These are phyloP conservation scores for Candida manassasensis DNA, from an alignment of 805 yeast species.

Conservation along the genomic window DNA sequence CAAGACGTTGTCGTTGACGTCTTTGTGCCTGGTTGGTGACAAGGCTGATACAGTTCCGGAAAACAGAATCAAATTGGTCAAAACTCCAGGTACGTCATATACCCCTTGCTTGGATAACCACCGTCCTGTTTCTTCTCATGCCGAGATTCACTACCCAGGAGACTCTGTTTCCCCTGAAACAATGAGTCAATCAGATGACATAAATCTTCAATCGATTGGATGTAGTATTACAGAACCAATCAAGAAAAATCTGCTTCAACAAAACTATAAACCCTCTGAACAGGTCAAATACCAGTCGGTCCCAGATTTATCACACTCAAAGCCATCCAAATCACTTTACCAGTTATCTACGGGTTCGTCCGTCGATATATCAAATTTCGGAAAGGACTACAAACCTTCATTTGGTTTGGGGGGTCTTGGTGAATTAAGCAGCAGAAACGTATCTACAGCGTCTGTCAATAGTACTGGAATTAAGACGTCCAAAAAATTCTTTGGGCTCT, in stretches of 20 bases:
- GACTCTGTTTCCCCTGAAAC: slow-evolving; percentile 2
- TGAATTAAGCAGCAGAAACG: neutral
- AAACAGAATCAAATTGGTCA: slow-evolving; percentile 9
- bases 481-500: slow-evolving; percentile 30
- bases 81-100: slow-evolving; percentile 6
- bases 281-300: slow-evolving; percentile 8
- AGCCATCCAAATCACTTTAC: slow-evolving; percentile 9
- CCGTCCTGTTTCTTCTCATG: slow-evolving; percentile 20
- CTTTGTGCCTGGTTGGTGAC: slow-evolving; percentile 3
- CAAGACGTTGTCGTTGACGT: slow-evolving; percentile 9
- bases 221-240: neutral
- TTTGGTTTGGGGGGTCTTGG: slow-evolving; percentile 13
- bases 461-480: slow-evolving; percentile 7
- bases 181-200: neutral
- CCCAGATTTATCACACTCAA: slow-evolving; percentile 12
- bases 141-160: slow-evolving; percentile 10
- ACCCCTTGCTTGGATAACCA: slow-evolving; percentile 7
- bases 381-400: slow-evolving; percentile 34
- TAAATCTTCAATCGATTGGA: neutral
- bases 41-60: neutral
- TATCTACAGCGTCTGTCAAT: slow-evolving; percentile 2
- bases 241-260: neutral
- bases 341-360: slow-evolving; percentile 29
- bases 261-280: slow-evolving; percentile 2
- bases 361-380: slow-evolving; percentile 37